phyloP scores from a whole-genome alignment of 805 yeast species.

The Candida manassasensis region DNA sequence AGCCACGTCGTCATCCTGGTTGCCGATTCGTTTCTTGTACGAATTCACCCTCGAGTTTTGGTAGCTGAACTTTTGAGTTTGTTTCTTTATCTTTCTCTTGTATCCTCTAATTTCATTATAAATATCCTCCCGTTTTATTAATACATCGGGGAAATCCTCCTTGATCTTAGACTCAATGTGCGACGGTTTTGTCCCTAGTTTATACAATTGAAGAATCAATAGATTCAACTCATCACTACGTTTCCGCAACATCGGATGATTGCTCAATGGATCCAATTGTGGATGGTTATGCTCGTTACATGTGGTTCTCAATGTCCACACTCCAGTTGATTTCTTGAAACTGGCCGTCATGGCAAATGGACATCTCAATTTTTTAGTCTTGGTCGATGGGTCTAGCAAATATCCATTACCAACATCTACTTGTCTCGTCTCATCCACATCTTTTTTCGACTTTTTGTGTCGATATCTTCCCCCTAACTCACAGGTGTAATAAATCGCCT shows the following conservation, averaged over 20 bases:
- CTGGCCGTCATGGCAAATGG: slow-evolving; percentile 59
- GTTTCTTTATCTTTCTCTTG: slow-evolving; percentile 46
- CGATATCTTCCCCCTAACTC: slow-evolving; percentile 55
- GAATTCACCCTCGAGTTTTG: not conserved
- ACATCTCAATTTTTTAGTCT: slow-evolving; percentile 50
- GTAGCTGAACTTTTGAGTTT: slow-evolving; percentile 18
- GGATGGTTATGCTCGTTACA: slow-evolving; percentile 58
- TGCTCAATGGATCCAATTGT: slow-evolving; percentile 49
- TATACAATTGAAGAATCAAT: slow-evolving; percentile 48
- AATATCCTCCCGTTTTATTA: slow-evolving; percentile 54
- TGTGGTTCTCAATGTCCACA: slow-evolving; percentile 50
- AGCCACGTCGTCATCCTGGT: slow-evolving; percentile 10
- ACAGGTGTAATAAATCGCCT: slow-evolving; percentile 57
- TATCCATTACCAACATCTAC: slow-evolving; percentile 30
- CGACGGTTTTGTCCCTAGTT: slow-evolving; percentile 52
- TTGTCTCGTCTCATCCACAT: slow-evolving; percentile 13
- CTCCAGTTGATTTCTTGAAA: slow-evolving; percentile 44
- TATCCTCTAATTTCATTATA: slow-evolving; percentile 54
- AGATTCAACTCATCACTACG: slow-evolving; percentile 48
- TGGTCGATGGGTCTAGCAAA: slow-evolving; percentile 36
- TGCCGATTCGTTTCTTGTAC: slow-evolving; percentile 2
- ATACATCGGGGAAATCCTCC: slow-evolving; percentile 48
- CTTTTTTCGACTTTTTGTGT: slow-evolving; percentile 39
- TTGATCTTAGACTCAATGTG: slow-evolving; percentile 49
- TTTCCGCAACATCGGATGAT: slow-evolving; percentile 55